Conservation (phyloP, 2,329 filamentous ascomycete species). For the Aspergillus fischeri region DNA sequence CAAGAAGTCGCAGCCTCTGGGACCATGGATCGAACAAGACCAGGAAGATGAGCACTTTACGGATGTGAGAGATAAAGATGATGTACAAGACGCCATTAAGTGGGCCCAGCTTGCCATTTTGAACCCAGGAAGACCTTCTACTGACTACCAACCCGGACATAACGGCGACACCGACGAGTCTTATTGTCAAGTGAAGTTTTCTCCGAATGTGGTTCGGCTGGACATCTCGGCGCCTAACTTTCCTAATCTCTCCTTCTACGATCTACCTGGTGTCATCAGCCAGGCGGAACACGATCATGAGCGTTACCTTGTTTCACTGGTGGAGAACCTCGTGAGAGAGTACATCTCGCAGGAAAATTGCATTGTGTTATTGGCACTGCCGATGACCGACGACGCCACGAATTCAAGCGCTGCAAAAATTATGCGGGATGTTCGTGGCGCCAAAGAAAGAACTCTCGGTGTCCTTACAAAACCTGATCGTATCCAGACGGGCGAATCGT, state of each 20-base stretch:
- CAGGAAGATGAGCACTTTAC: slow-evolving; percentile 56
- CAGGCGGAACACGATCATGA: slow-evolving; percentile 62
- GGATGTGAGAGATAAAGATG: slow-evolving; percentile 54
- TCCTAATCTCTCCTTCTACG: slow-evolving; percentile 75
- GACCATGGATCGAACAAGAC: slow-evolving; percentile 58
- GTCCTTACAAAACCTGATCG: slow-evolving; percentile 85
- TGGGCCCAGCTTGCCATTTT: slow-evolving; percentile 75
- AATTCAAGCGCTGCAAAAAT: slow-evolving; percentile 68
- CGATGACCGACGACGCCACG: slow-evolving; percentile 74
- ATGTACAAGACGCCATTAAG: slow-evolving; percentile 64
- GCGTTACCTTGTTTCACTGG: slow-evolving; percentile 65
- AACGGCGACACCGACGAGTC: slow-evolving; percentile 34
- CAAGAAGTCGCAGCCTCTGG: slow-evolving; percentile 53
- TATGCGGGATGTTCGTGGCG: slow-evolving; percentile 52
- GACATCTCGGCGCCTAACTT: slow-evolving; percentile 69
- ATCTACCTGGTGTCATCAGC: slow-evolving; percentile 77
- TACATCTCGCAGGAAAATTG: slow-evolving; percentile 68
- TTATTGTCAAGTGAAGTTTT: slow-evolving; percentile 60
- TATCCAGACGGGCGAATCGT: slow-evolving; percentile 49
- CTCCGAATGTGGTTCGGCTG: slow-evolving; percentile 74
- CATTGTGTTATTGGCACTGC: slow-evolving; percentile 71
- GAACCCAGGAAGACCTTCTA: slow-evolving; percentile 57
- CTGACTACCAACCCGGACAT: slow-evolving; percentile 52
- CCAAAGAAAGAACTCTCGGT: slow-evolving; percentile 61
- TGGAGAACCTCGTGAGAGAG: slow-evolving; percentile 64